These are phyloP conservation scores for Leccinum subtestaceum DNA, from an alignment of 768 basidiomycete species.

Conservation along the genomic window DNA sequence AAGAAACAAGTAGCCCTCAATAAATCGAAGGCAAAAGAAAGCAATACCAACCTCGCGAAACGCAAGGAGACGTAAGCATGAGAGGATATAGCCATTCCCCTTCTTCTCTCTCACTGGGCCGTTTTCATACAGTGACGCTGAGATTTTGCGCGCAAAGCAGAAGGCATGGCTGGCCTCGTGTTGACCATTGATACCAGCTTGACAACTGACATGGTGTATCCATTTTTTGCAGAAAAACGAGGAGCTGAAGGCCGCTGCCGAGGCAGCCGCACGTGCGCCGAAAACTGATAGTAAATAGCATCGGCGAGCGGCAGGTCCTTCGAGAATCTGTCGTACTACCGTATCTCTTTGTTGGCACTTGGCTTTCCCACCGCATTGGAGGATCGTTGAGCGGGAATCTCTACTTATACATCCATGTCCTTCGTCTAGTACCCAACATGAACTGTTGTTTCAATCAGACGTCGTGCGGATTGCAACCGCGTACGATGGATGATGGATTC, in stretches of 20 bases:
- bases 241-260: constrained; percentile 42
- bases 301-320: constrained; percentile 19
- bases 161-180: constrained; percentile 48
- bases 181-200: background rate
- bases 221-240: constrained; percentile 48
- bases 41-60: constrained; percentile 56
- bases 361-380: constrained; percentile 1
- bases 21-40: constrained; percentile 70
- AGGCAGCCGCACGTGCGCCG: constrained; percentile 12
- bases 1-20: constrained; percentile 57
- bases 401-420: constrained; percentile 10
- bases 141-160: constrained; percentile 72
- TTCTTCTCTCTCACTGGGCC: constrained; percentile 26
- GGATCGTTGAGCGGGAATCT: constrained; percentile 16
- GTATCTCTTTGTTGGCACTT: background rate
- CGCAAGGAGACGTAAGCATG: constrained; percentile 72
- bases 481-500: constrained; percentile 10
- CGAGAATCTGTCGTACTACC: constrained; percentile 14
- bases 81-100: constrained; percentile 8
- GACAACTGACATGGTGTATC: constrained; percentile 9
- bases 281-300: constrained; percentile 38
- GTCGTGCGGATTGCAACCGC: background rate
- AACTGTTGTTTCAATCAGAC: background rate
- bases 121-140: constrained; percentile 60
- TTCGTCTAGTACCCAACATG: constrained; percentile 15